phyloP scores from a whole-genome alignment of 352 stramenopile genomes.

The Pythium vanterpoolii region DNA sequence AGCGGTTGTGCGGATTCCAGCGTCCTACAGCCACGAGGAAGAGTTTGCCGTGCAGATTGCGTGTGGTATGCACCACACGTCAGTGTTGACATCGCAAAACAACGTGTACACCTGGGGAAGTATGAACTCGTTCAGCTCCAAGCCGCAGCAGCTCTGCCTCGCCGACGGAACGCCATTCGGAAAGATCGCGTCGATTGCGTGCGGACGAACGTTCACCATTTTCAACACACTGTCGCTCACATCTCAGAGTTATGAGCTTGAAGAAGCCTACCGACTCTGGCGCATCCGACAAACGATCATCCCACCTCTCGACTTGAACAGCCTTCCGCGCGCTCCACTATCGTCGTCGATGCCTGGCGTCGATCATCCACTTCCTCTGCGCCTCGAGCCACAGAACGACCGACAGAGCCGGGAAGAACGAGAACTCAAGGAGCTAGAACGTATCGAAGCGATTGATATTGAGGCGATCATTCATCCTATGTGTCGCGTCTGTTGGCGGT shows the following conservation, averaged over 20 bases:
- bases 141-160: constrained; percentile 35
- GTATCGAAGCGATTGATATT: constrained; percentile 66
- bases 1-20: constrained; percentile 31
- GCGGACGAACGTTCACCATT: constrained; percentile 67
- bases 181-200: constrained; percentile 54
- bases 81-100: constrained; percentile 45
- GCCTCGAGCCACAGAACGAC: constrained; percentile 57
- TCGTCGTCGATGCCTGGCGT: constrained; percentile 36
- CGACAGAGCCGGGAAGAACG: constrained; percentile 28
- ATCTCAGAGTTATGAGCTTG: constrained; percentile 52
- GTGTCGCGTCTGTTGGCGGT: constrained; percentile 75
- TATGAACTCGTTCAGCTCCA: constrained; percentile 39
- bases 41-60: constrained; percentile 39
- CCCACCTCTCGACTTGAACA: constrained; percentile 44
- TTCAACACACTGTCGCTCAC: constrained; percentile 65
- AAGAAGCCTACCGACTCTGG: constrained; percentile 50
- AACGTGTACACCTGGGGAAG: constrained; percentile 72
- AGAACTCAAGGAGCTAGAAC: constrained; percentile 34
- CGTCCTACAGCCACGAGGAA: constrained; percentile 33
- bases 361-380: constrained; percentile 28
- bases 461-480: constrained; percentile 61
- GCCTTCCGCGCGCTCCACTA: constrained; percentile 33
- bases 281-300: constrained; percentile 37
- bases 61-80: constrained; percentile 68
- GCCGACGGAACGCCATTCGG: constrained; percentile 34